Evolutionary conservation across 805 yeast species (phyloP).

Genomic region (Wickerhamiella parazyma): DNA sequence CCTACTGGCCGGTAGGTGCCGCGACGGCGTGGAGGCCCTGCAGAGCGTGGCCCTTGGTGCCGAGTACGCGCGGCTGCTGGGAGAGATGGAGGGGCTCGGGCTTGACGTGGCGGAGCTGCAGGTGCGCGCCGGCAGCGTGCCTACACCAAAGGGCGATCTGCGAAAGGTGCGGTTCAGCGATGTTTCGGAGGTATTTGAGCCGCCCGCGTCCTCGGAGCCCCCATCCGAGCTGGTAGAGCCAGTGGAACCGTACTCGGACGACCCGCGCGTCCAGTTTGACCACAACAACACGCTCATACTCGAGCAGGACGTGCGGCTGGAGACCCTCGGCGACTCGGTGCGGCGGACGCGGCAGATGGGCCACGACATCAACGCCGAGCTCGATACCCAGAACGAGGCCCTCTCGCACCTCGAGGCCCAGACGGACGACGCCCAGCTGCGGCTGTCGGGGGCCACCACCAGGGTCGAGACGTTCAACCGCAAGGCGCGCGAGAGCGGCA

Average conservation of each 20-base stretch:
- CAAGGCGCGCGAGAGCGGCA: conserved; percentile 29
- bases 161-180: conserved; percentile 6
- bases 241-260: conserved; percentile 1
- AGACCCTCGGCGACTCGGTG: conserved; percentile 25
- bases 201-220: neutral
- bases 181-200: conserved; percentile 8
- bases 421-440: conserved; percentile 25
- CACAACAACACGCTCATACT: conserved; percentile 20
- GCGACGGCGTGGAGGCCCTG: conserved; percentile 6
- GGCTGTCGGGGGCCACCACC: conserved; percentile 25
- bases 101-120: neutral
- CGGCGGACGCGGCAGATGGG: conserved; percentile 29
- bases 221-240: too few species aligned
- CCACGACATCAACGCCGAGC: conserved; percentile 28
- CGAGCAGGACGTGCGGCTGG: conserved; percentile 30
- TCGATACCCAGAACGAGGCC: conserved; percentile 26
- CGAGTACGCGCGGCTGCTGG: conserved; percentile 4
- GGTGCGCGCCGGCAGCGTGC: neutral
- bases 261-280: conserved; percentile 10
- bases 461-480: conserved; percentile 27
- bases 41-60: conserved; percentile 1
- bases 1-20: conserved; percentile 9
- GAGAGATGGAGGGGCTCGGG: conserved; percentile 1
- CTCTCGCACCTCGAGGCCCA: conserved; percentile 29
- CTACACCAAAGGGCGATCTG: neutral